Percentiles rank a stretch among this genome's conserved stretches.
These are phyloP conservation scores for Pleurotus tuoliensis DNA, from an alignment of 768 basidiomycete genomes.

Conservation along the genomic window DNA sequence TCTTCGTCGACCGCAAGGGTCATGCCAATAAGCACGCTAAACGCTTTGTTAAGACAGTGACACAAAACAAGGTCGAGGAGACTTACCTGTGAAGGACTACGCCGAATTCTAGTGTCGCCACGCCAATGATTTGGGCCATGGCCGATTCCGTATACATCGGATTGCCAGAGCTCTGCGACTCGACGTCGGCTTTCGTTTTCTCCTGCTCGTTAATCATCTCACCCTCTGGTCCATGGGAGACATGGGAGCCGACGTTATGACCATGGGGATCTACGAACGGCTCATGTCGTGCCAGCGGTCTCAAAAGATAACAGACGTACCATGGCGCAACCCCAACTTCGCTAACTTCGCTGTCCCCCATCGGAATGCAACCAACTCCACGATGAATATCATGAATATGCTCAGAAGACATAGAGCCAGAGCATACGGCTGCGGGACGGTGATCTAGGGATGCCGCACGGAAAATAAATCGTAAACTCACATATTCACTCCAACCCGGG, in stretches of 20 bases:
- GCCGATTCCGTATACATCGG: conserved; percentile 33
- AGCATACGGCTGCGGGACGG: conserved; percentile 62
- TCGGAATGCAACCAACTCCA: conserved; percentile 85
- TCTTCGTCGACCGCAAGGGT: conserved; percentile 84
- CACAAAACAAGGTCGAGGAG: neutral
- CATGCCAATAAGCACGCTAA: conserved; percentile 79
- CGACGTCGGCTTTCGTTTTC: neutral
- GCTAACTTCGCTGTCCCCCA: conserved; percentile 75
- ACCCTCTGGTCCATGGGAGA: conserved; percentile 69
- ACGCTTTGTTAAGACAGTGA: neutral
- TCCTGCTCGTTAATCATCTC: neutral
- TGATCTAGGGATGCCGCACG: neutral
- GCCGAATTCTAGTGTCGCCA: conserved; percentile 93
- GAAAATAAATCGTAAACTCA: conserved; percentile 30
- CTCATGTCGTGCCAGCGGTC: no score
- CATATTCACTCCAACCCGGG: conserved; percentile 70
- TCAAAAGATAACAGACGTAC: conserved; percentile 27
- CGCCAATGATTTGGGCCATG: conserved; percentile 73
- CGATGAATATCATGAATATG: conserved; percentile 79
- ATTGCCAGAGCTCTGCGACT: neutral
- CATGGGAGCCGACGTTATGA: conserved; percentile 53
- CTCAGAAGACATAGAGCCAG: conserved; percentile 78
- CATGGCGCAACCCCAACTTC: conserved; percentile 59
- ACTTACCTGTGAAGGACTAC: conserved; percentile 76
- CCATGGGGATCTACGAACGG: conserved; percentile 56